Percentiles rank a stretch among this genome's conserved stretches.
Evolutionary conservation across 768 basidiomycete genomes (phyloP).

Genomic region (Russula olivacea): DNA sequence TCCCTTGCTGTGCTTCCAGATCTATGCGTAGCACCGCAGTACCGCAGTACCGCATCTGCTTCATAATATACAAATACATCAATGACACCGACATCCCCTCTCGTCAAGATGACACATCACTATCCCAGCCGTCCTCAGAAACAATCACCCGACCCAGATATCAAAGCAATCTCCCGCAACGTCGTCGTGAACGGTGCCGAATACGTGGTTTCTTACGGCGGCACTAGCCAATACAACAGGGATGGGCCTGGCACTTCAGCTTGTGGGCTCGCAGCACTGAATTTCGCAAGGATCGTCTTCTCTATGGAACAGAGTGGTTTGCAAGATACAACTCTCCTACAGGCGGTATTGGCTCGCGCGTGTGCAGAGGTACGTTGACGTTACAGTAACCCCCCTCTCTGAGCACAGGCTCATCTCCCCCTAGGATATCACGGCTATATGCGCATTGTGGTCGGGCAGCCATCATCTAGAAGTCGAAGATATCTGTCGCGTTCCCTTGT

Average conservation of each 20-base stretch:
- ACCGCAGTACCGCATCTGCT: too few relatives aligned
- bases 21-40: too few relatives aligned
- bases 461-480: constrained; percentile 52
- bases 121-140: constrained; percentile 6
- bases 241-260: constrained; percentile 42
- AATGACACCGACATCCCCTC: background rate
- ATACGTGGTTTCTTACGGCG: constrained; percentile 40
- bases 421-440: constrained; percentile 54
- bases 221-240: constrained; percentile 50
- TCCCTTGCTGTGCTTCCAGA: too few relatives aligned
- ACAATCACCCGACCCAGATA: background rate
- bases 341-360: constrained; percentile 32
- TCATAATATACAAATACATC: too few relatives aligned
- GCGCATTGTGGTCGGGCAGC: constrained; percentile 47
- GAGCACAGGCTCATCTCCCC: background rate
- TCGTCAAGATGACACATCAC: constrained; percentile 32
- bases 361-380: constrained; percentile 35
- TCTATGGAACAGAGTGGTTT: constrained; percentile 33
- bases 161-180: background rate
- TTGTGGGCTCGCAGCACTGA: constrained; percentile 63
- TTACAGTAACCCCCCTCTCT: too few relatives aligned
- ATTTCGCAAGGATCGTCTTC: constrained; percentile 52
- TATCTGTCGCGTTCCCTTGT: constrained; percentile 44
- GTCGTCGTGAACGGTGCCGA: constrained; percentile 28
- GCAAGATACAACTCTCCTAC: constrained; percentile 31